Evolutionary conservation across 306 rosid species (phyloP).

Genomic region (Cicer pinnatifidum): DNA sequence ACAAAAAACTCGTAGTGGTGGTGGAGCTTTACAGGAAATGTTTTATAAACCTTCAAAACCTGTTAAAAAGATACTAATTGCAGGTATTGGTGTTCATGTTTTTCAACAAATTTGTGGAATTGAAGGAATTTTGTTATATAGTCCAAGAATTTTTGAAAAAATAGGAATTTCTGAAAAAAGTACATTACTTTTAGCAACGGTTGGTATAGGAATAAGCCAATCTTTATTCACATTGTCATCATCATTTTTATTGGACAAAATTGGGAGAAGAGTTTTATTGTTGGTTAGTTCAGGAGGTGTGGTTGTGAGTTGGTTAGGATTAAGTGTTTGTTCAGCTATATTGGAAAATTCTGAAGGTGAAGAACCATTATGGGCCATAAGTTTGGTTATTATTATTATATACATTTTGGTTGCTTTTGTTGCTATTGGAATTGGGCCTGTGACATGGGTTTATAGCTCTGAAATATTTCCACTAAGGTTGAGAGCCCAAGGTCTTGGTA

Average conservation of each 20-base stretch:
- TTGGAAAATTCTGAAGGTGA: constrained; percentile 50
- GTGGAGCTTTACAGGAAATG: constrained; percentile 63
- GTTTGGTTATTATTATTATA: constrained; percentile 43
- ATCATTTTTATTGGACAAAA: constrained; percentile 50
- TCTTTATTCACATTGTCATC: constrained; percentile 50
- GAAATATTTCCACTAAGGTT: constrained; percentile 75
- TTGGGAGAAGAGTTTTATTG: constrained; percentile 52
- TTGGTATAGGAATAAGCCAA: constrained; percentile 70
- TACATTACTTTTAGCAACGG: constrained; percentile 60
- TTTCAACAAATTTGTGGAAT: constrained; percentile 65
- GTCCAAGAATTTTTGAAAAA: constrained; percentile 71
- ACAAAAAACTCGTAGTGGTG: constrained; percentile 31
- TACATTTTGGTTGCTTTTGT: constrained; percentile 60
- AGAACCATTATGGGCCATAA: constrained; percentile 53
- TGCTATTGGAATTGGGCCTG: constrained; percentile 69
- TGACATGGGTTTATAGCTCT: constrained; percentile 75
- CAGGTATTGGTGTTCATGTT: constrained; percentile 67
- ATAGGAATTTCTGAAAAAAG: constrained; percentile 59
- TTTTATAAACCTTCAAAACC: constrained; percentile 54
- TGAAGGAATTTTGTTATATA: constrained; percentile 59
- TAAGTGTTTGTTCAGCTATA: constrained; percentile 59
- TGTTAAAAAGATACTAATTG: constrained; percentile 56
- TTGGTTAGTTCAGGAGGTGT: constrained; percentile 60
- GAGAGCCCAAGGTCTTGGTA: constrained; percentile 68
- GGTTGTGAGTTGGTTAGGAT: constrained; percentile 37